Evolutionary conservation across 495 filamentous ascomycete genomes (phyloP).

Genomic region (Aspergillus kassunensis): DNA sequence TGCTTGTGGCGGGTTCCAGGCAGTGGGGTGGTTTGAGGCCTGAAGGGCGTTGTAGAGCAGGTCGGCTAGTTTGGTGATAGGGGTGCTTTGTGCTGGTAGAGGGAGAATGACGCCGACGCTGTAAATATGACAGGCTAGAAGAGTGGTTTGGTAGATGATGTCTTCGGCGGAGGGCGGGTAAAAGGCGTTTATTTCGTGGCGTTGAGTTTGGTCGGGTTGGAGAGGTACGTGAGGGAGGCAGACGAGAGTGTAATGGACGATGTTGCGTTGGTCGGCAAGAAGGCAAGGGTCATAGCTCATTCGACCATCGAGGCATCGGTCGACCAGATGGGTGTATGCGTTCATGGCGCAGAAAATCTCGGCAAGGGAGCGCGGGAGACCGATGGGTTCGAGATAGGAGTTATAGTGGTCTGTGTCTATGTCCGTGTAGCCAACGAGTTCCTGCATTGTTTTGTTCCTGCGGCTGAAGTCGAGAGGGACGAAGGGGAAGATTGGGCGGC

Average conservation of each 20-base stretch:
- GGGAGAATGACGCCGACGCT: constrained; percentile 39
- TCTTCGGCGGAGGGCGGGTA: constrained; percentile 19
- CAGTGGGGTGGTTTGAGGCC: constrained; percentile 1
- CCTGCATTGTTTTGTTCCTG: constrained; percentile 19
- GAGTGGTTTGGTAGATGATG: constrained; percentile 36
- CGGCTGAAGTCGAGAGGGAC: constrained; percentile 27
- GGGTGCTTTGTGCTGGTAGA: constrained; percentile 34
- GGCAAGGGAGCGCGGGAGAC: constrained; percentile 29
- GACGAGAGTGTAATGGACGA: constrained; percentile 31
- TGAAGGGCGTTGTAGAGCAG: constrained; percentile 22
- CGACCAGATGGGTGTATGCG: constrained; percentile 27
- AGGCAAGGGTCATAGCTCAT: constrained; percentile 19
- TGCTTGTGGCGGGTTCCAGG: constrained; percentile 25
- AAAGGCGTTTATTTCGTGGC: constrained; percentile 11
- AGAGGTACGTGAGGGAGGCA: constrained; percentile 25
- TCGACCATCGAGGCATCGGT: constrained; percentile 11
- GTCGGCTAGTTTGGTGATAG: constrained; percentile 24
- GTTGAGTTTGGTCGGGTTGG: constrained; percentile 14
- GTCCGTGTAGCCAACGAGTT: constrained; percentile 26
- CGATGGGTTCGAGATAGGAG: constrained; percentile 25
- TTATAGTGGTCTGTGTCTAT: constrained; percentile 25
- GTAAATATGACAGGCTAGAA: constrained; percentile 32
- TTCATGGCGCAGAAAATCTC: constrained; percentile 30
- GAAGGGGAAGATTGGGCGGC: constrained; percentile 32
- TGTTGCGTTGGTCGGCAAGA: constrained; percentile 37